A percentile compares a stretch with the other conserved stretches of the same genome.
phyloP scores from a whole-genome alignment of 495 filamentous ascomycete genomes.

The Parachaetomium inaequale region DNA sequence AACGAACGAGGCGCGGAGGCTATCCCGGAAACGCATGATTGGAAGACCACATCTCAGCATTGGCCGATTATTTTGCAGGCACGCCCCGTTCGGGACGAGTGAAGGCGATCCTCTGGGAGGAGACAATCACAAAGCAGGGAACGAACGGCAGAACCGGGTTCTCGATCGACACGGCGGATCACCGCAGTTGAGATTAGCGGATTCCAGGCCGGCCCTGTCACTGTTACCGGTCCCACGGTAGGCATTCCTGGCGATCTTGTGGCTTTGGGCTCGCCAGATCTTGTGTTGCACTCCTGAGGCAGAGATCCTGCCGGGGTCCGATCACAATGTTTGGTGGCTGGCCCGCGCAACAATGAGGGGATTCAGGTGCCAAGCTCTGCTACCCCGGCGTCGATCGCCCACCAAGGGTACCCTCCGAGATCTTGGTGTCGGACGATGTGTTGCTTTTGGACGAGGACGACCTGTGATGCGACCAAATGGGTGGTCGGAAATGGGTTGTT shows the following conservation, averaged over 20 bases:
- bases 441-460: slow-evolving; percentile 3
- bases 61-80: too few species aligned
- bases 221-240: slow-evolving; percentile 7
- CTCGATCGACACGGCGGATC: not conserved
- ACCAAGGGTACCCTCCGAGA: not conserved
- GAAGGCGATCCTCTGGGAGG: not conserved
- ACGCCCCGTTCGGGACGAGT: not conserved
- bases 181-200: not conserved
- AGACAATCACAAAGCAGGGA: not conserved
- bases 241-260: not conserved
- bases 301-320: slow-evolving; percentile 6
- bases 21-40: not conserved
- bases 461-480: not conserved
- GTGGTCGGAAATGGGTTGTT: not conserved
- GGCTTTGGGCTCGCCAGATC: slow-evolving; percentile 7
- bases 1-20: not conserved
- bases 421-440: not conserved
- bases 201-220: not conserved
- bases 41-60: not conserved
- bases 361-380: not conserved
- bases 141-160: not conserved
- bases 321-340: not conserved
- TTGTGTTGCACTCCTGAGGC: slow-evolving; percentile 13
- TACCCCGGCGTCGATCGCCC: slow-evolving; percentile 3
- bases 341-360: not conserved